Evolutionary conservation across 306 rosid species (phyloP), one percentile per base, ranked within the genome.

Genomic region (Sindora glabra): DNA sequence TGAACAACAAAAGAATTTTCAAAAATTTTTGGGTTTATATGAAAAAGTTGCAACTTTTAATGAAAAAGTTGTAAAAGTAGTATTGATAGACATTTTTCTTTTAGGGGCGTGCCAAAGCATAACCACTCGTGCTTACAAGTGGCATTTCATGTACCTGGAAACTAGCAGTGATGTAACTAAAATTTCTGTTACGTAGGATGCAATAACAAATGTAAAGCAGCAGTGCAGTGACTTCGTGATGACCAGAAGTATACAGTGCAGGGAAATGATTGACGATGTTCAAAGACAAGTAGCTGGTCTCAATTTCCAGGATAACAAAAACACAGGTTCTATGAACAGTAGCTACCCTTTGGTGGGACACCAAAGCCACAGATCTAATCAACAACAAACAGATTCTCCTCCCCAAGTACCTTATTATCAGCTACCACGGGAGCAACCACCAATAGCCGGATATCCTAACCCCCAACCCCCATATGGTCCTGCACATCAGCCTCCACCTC

Each of bases 221-320:
- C 99, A 92, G 73, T 81, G 99, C 80, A 86, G 79, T 52, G 99
- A 92, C 79, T 92, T 88, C 48, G 81, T 83, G 47, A 92, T 92
- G 99, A 92, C 99, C 11, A 82, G 99, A 79, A 92, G 86, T 80
- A 89, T 89, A 70, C 99, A 92, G 67, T 86, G 96, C 79, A 78
- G 89, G 25, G 99, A 92, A 76, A 92, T 89, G 96, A 89, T 86
- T 40, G 96, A 92, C 52, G 99, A 92, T 69, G 94, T 92, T 55
- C 99, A 89, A 74, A 82, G 96, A 65, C 89, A 89, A 71, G 75
- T 89, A 58, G 83, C 99, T 1, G 96, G 95, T 71, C 82, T 92
- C 62, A 81, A 65, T 79, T 89, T 92, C 80, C 98, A 88, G 78
- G 98, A 88, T 68, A 52, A 34, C 47, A 85, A 82, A 79, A 78